Evolutionary conservation across 2,329 filamentous ascomycete genomes (phyloP), one percentile per base, ranked within the genome.

Genomic region (Gyromitra esculenta): DNA sequence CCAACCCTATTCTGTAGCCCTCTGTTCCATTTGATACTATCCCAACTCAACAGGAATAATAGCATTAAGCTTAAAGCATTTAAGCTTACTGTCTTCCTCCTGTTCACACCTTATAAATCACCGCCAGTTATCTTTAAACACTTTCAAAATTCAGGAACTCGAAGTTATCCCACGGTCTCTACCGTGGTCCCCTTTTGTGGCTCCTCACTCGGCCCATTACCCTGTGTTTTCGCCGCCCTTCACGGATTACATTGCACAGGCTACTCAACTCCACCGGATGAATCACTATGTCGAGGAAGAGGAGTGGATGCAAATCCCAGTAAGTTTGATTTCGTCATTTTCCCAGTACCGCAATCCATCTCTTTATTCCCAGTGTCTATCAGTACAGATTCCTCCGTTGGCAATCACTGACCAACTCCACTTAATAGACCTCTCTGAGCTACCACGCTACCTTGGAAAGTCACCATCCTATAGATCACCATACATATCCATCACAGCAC

Each of bases 131-230:
- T 56, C 75, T 59, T 60, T 39, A 48, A 78, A 77, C 74, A 73
- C 67, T 37, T 73, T 76, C 77, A 79, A 77, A 79, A 79, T 79
- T 79, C 77, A 79, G 77, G 77, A 79, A 77, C 57, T 79, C 62
- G 77, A 79, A 73, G 77, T 78, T 73, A 76, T 79, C 74, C 77
- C 77, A 73, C 77, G 77, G 77, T 79, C 75, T 78, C 62, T 79
- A 76, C 75, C 76, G 77, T 78, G 75, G 77, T 70, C 76, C 25
- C 41, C 73, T 35, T 73, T 79, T 48, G 77, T 77, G 72, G 65
- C 73, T 68, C 68, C 71, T 50, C 65, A 71, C 67, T 77, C 71
- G 65, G 73, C 64, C 41, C 72, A 70, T 48, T 78, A 76, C 63
- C 68, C 76, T 39, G 72, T 56, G 41, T 69, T 78, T 21, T 76